phyloP scores from a whole-genome alignment of 805 yeast species.

The Pichia cabralensis region DNA sequence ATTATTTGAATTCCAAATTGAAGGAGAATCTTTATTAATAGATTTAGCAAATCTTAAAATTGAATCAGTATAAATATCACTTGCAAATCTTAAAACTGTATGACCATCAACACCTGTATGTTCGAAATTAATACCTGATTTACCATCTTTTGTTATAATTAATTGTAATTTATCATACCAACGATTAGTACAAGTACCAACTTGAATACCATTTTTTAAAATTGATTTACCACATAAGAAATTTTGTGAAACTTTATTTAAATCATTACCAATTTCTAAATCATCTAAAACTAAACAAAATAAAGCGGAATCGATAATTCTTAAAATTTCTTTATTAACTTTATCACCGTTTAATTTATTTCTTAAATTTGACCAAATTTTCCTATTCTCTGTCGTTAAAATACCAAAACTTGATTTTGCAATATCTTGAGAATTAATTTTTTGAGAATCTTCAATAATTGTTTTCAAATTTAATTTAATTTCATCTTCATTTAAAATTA shows the following conservation, averaged over 20 bases:
- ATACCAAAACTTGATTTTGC: slow-evolving; percentile 81
- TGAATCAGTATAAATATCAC: slow-evolving; percentile 87
- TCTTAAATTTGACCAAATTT: slow-evolving; percentile 77
- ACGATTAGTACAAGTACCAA: slow-evolving; percentile 88
- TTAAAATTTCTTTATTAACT: slow-evolving; percentile 59
- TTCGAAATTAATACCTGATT: slow-evolving; percentile 89
- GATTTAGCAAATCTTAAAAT: slow-evolving; percentile 77
- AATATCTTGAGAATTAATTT: slow-evolving; percentile 42
- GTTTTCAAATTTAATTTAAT: slow-evolving; percentile 65
- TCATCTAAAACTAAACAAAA: slow-evolving; percentile 81
- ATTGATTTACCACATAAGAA: slow-evolving; percentile 80
- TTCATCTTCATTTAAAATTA: slow-evolving; percentile 67
- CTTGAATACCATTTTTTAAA: slow-evolving; percentile 77
- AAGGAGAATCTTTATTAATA: slow-evolving; percentile 67
- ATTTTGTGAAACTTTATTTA: slow-evolving; percentile 64
- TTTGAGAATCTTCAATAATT: slow-evolving; percentile 63
- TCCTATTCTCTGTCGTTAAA: slow-evolving; percentile 80
- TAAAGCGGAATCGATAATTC: slow-evolving; percentile 70
- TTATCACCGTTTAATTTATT: slow-evolving; percentile 34
- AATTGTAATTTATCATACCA: slow-evolving; percentile 88
- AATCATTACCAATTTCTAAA: slow-evolving; percentile 47
- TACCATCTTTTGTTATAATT: slow-evolving; percentile 78
- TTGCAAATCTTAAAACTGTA: slow-evolving; percentile 78
- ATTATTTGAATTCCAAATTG: slow-evolving; percentile 64
- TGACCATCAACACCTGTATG: slow-evolving; percentile 96